phyloP scores from a whole-genome alignment of 805 yeast species.

The Metschnikowia henanensis region DNA sequence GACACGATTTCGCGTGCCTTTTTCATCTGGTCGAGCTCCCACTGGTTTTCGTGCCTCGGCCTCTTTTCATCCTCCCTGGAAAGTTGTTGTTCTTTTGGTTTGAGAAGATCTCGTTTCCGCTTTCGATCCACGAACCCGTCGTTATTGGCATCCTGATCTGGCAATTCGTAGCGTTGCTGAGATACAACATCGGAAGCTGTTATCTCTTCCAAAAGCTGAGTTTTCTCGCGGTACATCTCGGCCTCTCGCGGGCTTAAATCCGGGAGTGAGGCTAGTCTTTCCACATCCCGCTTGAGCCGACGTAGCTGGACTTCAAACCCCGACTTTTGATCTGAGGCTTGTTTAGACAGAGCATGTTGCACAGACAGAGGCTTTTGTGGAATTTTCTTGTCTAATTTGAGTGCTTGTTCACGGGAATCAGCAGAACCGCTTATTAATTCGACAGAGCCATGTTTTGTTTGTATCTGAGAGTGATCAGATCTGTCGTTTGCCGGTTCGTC shows the following conservation, averaged over 20 bases:
- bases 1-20: conserved; percentile 35
- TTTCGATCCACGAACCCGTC: conserved; percentile 54
- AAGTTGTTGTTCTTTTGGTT: conserved; percentile 25
- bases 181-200: background rate
- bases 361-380: background rate
- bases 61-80: conserved; percentile 22
- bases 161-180: conserved; percentile 30
- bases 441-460: no score
- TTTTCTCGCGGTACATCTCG: conserved; percentile 12
- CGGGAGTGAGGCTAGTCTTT: background rate
- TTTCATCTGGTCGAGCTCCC: conserved; percentile 56
- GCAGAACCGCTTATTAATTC: no score
- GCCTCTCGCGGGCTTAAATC: conserved; percentile 17
- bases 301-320: conserved; percentile 11
- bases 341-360: background rate
- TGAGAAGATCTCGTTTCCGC: conserved; percentile 52
- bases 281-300: conserved; percentile 1
- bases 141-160: conserved; percentile 54
- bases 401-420: no score
- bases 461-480: no score
- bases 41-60: conserved; percentile 29
- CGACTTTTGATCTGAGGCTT: no score
- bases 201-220: conserved; percentile 9
- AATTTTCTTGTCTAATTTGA: no score
- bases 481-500: background rate